Evolutionary conservation across 352 stramenopile genomes (phyloP).

Genomic region (Pythium diclinum): DNA sequence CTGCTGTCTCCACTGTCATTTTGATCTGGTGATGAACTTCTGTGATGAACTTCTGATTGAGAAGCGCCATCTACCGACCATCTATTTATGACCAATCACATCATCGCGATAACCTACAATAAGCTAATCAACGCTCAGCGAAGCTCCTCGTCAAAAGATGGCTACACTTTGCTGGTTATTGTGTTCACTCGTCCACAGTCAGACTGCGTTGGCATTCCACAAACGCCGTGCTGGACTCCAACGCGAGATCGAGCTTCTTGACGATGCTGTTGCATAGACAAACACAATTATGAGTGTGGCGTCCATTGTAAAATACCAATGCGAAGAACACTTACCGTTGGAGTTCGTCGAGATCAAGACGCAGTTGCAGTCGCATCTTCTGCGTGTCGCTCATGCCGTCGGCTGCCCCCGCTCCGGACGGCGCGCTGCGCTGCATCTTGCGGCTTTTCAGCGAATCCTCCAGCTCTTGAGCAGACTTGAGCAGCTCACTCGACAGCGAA

Average conservation of each 20-base stretch:
- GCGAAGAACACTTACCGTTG: slow-evolving; percentile 37
- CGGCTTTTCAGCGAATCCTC: slow-evolving; percentile 87
- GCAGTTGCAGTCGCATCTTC: slow-evolving; percentile 82
- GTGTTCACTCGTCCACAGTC: slow-evolving; percentile 3
- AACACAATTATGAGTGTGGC: neutral
- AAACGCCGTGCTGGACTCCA: slow-evolving; percentile 36
- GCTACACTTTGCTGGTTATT: slow-evolving; percentile 1
- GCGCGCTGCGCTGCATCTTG: slow-evolving; percentile 66
- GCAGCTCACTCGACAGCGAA: slow-evolving; percentile 62
- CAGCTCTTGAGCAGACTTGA: slow-evolving; percentile 74
- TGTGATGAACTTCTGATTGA: neutral
- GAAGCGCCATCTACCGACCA: slow-evolving; percentile 18
- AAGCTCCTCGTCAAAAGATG: neutral
- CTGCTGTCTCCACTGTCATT: slow-evolving; percentile 17
- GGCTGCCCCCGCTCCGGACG: slow-evolving; percentile 22
- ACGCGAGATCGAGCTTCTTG: slow-evolving; percentile 39
- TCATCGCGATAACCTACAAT: neutral
- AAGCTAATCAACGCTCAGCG: neutral
- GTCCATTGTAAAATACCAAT: neutral
- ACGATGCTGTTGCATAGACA: slow-evolving; percentile 39
- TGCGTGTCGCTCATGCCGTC: slow-evolving; percentile 70
- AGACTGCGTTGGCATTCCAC: slow-evolving; percentile 23
- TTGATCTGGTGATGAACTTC: neutral
- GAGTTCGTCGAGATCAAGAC: slow-evolving; percentile 74
- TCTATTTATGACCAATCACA: slow-evolving; percentile 45